Base-by-base conservation (phyloP, 768 basidiomycete species). In the Hydnomerulius pinastri region DNA sequence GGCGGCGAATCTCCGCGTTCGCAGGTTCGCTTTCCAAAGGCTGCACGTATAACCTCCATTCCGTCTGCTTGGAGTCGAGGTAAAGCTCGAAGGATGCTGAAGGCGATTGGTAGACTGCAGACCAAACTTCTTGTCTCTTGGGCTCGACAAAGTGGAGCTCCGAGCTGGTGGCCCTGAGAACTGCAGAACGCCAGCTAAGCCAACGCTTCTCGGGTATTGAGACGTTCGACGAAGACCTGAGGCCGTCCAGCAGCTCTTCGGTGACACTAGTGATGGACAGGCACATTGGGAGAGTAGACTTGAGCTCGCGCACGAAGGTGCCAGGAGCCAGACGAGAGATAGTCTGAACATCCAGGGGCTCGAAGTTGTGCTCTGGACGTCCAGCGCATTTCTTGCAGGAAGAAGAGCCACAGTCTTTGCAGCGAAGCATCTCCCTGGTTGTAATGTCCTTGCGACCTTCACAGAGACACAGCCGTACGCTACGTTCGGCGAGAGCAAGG, bases 121-220 rank as follows among this genome's bases (percentile, higher is more conserved):
- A 82, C 95, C 95, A 98, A 27, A 86, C 81, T 53, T 90, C 86
- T 65, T 95, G 92, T 25, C 95, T 86, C 67, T 90, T 92, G 33
- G 90, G 77, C 56, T 90, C 87, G 13, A 86, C 81, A 64, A 95
- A 98, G 33, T 87, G 85, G 42, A 96, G 78, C 56, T 91, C 86
- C 15, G 75, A 74, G n/a, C 63, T 50, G 1, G 76, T 72, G 6
- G 83, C 86, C 13, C 78, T 77, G 15, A 85, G 52, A 6, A 88
- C 85, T 7, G 90, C 87, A 15, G 72, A 71, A 39, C 72, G 73
- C 92, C 93, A 96, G 24, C 72, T 67, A 9, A 61, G 60, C 92
- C 91, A 94, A 20, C 79, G 78, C 10, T 73, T 76, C 17, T 77
- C 71, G 0, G 81, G 67, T 37, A 88, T 81, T 12, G 64, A 55